phyloP scores from a whole-genome alignment of 352 stramenopile genomes.

The Blastocystis sp. region DNA sequence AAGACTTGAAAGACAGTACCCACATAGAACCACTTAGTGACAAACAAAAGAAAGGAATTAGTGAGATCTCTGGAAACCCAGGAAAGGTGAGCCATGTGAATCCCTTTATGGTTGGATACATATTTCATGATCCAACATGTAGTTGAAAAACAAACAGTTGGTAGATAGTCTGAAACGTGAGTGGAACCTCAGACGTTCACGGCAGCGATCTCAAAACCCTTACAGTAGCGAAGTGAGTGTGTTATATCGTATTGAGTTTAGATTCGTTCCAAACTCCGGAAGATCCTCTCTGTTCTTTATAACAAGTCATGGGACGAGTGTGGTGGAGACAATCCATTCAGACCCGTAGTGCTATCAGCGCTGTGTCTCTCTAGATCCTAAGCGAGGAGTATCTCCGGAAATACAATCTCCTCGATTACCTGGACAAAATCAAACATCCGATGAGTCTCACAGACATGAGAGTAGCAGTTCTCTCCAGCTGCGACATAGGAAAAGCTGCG shows the following conservation, averaged over 20 bases:
- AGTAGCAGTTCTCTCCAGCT: background rate
- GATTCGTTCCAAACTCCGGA: background rate
- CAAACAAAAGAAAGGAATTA: background rate
- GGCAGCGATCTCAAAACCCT: background rate
- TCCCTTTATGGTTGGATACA: background rate
- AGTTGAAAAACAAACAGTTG: background rate
- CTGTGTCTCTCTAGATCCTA: background rate
- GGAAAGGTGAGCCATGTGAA: background rate
- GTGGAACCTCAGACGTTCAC: background rate
- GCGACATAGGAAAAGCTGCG: background rate
- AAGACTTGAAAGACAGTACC: too few relatives aligned
- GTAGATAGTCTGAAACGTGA: background rate
- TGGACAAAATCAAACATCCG: background rate
- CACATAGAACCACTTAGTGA: background rate
- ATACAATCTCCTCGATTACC: slow-evolving; percentile 18
- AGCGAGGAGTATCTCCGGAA: background rate
- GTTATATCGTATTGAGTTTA: background rate
- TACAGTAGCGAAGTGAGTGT: background rate
- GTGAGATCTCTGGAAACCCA: background rate
- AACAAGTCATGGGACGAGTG: slow-evolving; percentile 45
- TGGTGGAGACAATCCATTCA: slow-evolving; percentile 27
- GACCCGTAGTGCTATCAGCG: background rate
- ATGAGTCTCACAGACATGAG: slow-evolving; percentile 54
- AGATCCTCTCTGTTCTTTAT: background rate
- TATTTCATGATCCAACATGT: background rate